Conservation (phyloP, 495 filamentous ascomycete genomes). For the Trichocladium antarcticum region DNA sequence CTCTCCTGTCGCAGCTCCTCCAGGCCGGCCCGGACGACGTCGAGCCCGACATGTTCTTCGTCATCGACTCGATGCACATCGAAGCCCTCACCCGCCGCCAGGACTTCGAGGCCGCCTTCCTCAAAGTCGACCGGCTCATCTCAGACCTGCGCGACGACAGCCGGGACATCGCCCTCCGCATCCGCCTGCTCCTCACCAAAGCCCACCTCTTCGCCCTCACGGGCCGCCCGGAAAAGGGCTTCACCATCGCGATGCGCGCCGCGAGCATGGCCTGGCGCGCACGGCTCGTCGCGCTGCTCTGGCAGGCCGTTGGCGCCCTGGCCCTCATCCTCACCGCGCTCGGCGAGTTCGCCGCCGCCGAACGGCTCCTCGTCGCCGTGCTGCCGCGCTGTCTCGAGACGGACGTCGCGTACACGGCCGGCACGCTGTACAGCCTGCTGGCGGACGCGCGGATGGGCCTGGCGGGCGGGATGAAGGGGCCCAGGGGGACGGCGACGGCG, state of each 20-base stretch:
- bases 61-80: constrained; percentile 58
- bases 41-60: constrained; percentile 60
- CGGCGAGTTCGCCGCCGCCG: constrained; percentile 62
- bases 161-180: constrained; percentile 62
- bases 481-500: constrained; percentile 11
- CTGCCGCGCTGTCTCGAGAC: constrained; percentile 77
- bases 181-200: constrained; percentile 67
- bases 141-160: constrained; percentile 53
- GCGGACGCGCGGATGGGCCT: constrained; percentile 78
- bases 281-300: constrained; percentile 59
- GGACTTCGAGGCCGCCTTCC: constrained; percentile 53
- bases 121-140: constrained; percentile 56
- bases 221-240: constrained; percentile 67
- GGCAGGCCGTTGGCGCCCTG: constrained; percentile 63
- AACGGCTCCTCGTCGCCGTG: constrained; percentile 55
- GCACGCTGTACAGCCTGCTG: constrained; percentile 59
- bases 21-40: constrained; percentile 36
- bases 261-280: constrained; percentile 65
- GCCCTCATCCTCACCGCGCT: constrained; percentile 58
- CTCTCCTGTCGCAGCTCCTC: constrained; percentile 51
- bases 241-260: constrained; percentile 71
- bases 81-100: constrained; percentile 56
- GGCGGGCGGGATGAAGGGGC: constrained; percentile 43
- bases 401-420: constrained; percentile 53
- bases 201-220: constrained; percentile 58